Evolutionary conservation across 176 grass and related monocot species (phyloP), one percentile per base, ranked within the genome.

Genomic region (Oryza longistaminata): DNA sequence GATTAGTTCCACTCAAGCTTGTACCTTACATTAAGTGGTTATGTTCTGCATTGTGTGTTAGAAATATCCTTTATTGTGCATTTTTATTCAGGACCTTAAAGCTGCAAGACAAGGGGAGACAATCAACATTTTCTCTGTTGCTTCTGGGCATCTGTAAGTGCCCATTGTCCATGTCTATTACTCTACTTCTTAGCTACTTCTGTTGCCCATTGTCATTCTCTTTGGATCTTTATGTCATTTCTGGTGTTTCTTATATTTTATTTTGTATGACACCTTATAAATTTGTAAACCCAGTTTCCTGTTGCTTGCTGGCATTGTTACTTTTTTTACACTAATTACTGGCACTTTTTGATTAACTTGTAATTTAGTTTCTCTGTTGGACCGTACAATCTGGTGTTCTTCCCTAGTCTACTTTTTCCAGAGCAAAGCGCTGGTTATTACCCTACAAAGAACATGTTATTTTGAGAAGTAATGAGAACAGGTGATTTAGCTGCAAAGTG

Each of bases 101-200:
- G 89, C 83, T 88, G 85, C 75, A 90, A 93, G 91, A 70, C 89
- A 83, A 73, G 96, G 96, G 83, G 89, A 98, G 58, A 95, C 89
- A 16, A 98, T 98, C 80, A 98, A 98, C 75, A 98, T 98, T 74
- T 98, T 98, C 88, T 98, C 96, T 83, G 91, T 98, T 95, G 96
- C 96, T 85, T 98, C 96, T 72, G 96, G 96, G 15, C 96, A 98
- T 89, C 74, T 98, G 96, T 98, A 89, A 94, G 96, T 94, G 67
- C 52, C 60, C 11, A 35, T 83, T 94, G 67, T 72, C 46, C n/a
- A 45, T 83, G 82, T 76, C 64, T 53, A 84, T 64, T 40, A 40
- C 39, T 40, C 39, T 7, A 71, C 6, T 35, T 48, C 6, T 27
- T 60, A 42, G 50, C 24, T 77, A 11, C 73, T 17, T 74, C 35